Evolutionary conservation across 371 early-diverging fungal species (phyloP), one percentile per base, ranked within the genome.

Genomic region (Mucor lusitanicus): DNA sequence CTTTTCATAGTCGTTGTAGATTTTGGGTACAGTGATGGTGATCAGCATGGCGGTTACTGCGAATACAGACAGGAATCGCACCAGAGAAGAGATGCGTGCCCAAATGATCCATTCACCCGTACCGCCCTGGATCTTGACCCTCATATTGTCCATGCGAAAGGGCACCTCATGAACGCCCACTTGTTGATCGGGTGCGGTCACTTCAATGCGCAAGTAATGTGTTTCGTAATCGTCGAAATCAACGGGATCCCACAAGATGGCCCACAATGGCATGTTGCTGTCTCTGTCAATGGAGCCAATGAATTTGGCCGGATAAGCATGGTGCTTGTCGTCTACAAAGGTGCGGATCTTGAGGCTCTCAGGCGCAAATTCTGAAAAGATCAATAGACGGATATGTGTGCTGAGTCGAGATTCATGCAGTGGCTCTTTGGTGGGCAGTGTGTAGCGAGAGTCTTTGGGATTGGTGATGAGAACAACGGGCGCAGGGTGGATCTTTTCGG

Each of bases 381-480:
- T 81, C 44, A 96, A 78, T 53, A 89, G 82, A 37, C 97, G 91
- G 54, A 96, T 92, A 67, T 91, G 89, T 19, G 81, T 83, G 61
- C 92, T 91, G 5, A 65, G 40, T 1, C 68, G 75, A 28, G 91
- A 88, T 28, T 84, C 70, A 27, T 80, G 63, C 5, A 88, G 70
- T 3, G 95, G 94, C 73, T 96, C 96, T 54, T 89, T 91, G 17
- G 74, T 65, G 3, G 88, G 89, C 39, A 94, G 70, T 33, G 87
- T 69, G 70, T 83, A 96, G 19, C 91, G 83, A 0, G 90, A 87
- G 67, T 96, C 95, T 67, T 96, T 94, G 9, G 97, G 97, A 67
- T 95, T 94, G 0, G 97, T 95, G 17, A 95, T 86, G 12, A 97
- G 78, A 19, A 96, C 79, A 4, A 94, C 78, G 3, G 97, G 97